phyloP scores from a whole-genome alignment of 2,329 filamentous ascomycete genomes.

The Colletotrichum falcatum region DNA sequence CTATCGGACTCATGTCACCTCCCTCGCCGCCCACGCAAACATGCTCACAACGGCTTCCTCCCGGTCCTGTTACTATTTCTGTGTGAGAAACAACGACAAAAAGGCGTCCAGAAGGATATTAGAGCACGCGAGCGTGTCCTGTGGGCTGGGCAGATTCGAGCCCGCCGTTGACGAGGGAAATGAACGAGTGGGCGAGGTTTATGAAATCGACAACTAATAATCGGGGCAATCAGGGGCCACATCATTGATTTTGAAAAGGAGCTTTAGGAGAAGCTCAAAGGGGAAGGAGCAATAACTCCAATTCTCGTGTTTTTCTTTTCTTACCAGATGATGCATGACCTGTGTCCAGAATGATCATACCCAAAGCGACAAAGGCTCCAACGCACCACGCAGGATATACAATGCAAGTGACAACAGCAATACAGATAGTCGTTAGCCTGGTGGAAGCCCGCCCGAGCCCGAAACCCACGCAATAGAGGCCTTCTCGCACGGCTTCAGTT shows the following conservation, averaged over 20 bases:
- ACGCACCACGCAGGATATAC: constrained; percentile 15
- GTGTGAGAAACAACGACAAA: constrained; percentile 44
- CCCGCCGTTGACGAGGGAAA: constrained; percentile 41
- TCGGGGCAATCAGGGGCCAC: too few relatives aligned
- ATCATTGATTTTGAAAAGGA: too few relatives aligned
- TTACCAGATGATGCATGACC: background rate
- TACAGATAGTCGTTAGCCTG: background rate
- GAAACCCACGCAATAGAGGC: background rate
- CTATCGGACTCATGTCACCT: constrained; percentile 48
- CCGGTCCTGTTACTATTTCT: constrained; percentile 44
- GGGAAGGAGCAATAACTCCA: too few relatives aligned
- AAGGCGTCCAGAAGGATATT: constrained; percentile 49
- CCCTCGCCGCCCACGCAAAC: constrained; percentile 48
- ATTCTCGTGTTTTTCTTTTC: background rate
- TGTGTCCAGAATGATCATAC: background rate
- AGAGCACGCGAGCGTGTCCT: constrained; percentile 51
- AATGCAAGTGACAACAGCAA: background rate
- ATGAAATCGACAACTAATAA: background rate
- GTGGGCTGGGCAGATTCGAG: constrained; percentile 44
- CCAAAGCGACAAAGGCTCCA: background rate
- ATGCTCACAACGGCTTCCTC: constrained; percentile 44
- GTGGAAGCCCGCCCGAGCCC: background rate
- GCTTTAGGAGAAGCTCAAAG: too few relatives aligned
- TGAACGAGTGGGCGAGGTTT: background rate
- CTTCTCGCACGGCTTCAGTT: background rate